A percentile compares a stretch with the other conserved stretches of the same genome.
phyloP scores from a whole-genome alignment of 2,329 filamentous ascomycete genomes.

The Alternaria arborescens region DNA sequence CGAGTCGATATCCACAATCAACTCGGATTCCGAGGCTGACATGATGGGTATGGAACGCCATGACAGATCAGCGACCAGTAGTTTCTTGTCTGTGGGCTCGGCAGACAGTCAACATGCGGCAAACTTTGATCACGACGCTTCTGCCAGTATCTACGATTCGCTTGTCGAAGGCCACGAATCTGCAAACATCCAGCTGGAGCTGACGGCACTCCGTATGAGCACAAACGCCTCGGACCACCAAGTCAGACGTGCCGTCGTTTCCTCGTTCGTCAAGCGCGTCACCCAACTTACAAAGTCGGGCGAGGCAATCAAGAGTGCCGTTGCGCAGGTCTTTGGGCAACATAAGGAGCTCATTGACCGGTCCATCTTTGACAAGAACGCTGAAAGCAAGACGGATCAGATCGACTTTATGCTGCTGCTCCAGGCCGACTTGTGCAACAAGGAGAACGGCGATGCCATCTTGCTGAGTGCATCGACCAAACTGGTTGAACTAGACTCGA shows the following conservation, averaged over 20 bases:
- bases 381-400: constrained; percentile 70
- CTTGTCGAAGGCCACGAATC: constrained; percentile 74
- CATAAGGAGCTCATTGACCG: constrained; percentile 69
- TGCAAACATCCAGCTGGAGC: constrained; percentile 91
- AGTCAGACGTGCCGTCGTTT: constrained; percentile 85
- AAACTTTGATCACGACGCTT: constrained; percentile 87
- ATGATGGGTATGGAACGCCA: constrained; percentile 55
- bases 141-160: constrained; percentile 85
- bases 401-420: constrained; percentile 83
- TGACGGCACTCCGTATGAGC: constrained; percentile 90
- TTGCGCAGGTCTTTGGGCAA: constrained; percentile 53
- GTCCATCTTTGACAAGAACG: constrained; percentile 66
- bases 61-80: constrained; percentile 69
- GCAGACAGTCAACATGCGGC: constrained; percentile 63
- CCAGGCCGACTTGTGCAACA: constrained; percentile 78
- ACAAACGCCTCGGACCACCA: constrained; percentile 90
- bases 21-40: constrained; percentile 59
- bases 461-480: constrained; percentile 83
- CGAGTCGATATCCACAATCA: constrained; percentile 71
- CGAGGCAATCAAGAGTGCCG: constrained; percentile 51
- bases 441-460: constrained; percentile 70
- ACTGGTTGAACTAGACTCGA: constrained; percentile 81
- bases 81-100: constrained; percentile 77
- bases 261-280: constrained; percentile 84
- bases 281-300: constrained; percentile 70